These are phyloP conservation scores for Dendrocalamus sinicus DNA, from an alignment of 176 grass and related monocot species.

Conservation along the genomic window DNA sequence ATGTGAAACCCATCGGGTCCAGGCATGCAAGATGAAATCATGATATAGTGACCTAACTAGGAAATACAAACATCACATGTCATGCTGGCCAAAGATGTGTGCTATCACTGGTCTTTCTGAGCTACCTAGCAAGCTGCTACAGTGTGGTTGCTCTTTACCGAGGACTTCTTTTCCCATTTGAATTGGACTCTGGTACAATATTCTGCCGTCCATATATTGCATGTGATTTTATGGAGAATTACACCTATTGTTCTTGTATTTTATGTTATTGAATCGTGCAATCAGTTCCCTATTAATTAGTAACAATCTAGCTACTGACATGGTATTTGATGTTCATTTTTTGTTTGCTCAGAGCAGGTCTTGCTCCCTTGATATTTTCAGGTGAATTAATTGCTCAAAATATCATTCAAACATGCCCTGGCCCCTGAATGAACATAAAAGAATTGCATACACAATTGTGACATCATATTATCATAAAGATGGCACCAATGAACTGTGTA, in stretches of 20 bases:
- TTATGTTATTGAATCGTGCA: neutral
- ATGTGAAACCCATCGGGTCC: constrained; percentile 4
- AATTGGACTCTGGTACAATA: neutral
- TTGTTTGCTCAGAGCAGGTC: neutral
- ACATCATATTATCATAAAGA: neutral
- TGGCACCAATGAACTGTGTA: neutral
- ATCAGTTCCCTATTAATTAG: neutral
- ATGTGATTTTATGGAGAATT: neutral
- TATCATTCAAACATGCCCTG: neutral
- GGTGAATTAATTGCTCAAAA: neutral
- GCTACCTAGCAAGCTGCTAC: neutral
- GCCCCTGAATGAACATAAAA: neutral
- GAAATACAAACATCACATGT: neutral
- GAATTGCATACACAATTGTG: neutral
- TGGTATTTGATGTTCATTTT: neutral
- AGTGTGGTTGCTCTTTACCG: constrained; percentile 8
- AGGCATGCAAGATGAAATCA: neutral
- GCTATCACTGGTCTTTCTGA: neutral
- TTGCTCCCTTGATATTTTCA: neutral
- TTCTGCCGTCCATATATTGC: neutral
- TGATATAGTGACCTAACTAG: neutral
- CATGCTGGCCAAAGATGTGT: neutral
- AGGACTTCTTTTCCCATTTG: neutral
- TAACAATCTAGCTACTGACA: neutral
- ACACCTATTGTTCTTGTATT: neutral